These are phyloP conservation scores for Aegilops longissima DNA, from an alignment of 176 grass and related monocot species.

Conservation along the genomic window DNA sequence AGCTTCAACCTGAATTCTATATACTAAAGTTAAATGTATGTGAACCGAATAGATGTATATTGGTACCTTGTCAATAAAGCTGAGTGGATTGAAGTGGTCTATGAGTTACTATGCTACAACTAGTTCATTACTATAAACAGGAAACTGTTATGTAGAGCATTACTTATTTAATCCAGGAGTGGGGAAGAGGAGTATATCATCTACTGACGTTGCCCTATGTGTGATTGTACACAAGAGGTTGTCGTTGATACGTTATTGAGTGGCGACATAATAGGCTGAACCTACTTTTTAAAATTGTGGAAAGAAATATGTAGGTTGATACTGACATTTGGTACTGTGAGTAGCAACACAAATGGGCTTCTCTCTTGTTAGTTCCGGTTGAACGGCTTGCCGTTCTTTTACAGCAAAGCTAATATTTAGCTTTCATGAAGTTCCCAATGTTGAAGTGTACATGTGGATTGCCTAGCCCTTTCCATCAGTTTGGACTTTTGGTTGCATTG, in stretches of 20 bases:
- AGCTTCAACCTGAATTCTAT: neutral
- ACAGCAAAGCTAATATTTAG: neutral
- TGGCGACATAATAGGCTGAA: neutral
- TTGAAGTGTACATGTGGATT: no score
- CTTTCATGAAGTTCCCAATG: neutral
- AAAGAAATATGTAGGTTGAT: neutral
- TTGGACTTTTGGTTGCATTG: no score
- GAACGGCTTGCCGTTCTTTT: neutral
- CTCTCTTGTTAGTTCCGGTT: neutral
- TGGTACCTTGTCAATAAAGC: neutral
- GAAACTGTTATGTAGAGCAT: neutral
- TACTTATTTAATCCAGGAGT: neutral
- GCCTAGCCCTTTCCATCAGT: no score
- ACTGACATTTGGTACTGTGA: neutral
- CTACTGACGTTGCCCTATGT: neutral
- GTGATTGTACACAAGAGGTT: neutral
- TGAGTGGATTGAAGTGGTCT: neutral
- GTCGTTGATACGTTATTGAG: neutral
- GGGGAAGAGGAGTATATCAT: neutral
- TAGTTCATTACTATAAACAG: neutral
- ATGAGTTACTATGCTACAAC: neutral
- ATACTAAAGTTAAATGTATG: neutral
- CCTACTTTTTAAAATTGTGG: neutral
- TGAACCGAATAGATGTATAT: neutral
- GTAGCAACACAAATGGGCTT: neutral